phyloP scores from a whole-genome alignment of 106 monocot species.

The Dendrobium chrysotoxum region DNA sequence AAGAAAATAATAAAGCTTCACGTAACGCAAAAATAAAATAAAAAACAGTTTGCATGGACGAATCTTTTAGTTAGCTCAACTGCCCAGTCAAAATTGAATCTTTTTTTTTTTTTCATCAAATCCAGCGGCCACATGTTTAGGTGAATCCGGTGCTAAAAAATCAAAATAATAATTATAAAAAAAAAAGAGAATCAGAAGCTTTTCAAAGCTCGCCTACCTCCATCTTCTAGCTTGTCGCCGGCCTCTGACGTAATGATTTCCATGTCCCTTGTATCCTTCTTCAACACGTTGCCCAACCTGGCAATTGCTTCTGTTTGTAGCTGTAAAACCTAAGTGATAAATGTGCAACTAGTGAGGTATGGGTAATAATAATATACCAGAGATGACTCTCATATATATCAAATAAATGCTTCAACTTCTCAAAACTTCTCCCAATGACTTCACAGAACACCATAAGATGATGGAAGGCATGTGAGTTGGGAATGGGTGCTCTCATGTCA shows the following conservation, averaged over 20 bases:
- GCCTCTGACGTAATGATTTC: conserved; percentile 81
- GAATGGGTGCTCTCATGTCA: too few relatives aligned
- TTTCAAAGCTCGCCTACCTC: conserved; percentile 22
- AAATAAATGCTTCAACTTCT: too few relatives aligned
- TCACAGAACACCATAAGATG: too few relatives aligned
- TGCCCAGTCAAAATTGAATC: background rate
- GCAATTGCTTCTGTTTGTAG: conserved; percentile 87
- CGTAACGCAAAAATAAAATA: background rate
- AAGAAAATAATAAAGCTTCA: background rate
- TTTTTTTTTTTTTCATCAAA: background rate
- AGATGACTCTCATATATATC: too few relatives aligned
- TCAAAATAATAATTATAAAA: background rate
- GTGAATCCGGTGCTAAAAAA: background rate
- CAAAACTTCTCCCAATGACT: too few relatives aligned
- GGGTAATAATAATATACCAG: background rate
- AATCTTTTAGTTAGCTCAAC: background rate
- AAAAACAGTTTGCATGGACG: background rate
- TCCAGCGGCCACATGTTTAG: background rate
- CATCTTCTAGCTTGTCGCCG: conserved; percentile 39
- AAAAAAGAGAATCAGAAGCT: background rate
- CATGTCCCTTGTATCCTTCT: conserved; percentile 72
- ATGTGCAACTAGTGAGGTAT: background rate
- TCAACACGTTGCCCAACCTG: conserved; percentile 76
- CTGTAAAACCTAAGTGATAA: conserved; percentile 48
- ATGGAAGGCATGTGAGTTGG: too few relatives aligned